Percentiles rank a stretch among this genome's conserved stretches.
Evolutionary conservation across 2,329 filamentous ascomycete genomes (phyloP).

Genomic region (Cryoendolithus antarcticus): DNA sequence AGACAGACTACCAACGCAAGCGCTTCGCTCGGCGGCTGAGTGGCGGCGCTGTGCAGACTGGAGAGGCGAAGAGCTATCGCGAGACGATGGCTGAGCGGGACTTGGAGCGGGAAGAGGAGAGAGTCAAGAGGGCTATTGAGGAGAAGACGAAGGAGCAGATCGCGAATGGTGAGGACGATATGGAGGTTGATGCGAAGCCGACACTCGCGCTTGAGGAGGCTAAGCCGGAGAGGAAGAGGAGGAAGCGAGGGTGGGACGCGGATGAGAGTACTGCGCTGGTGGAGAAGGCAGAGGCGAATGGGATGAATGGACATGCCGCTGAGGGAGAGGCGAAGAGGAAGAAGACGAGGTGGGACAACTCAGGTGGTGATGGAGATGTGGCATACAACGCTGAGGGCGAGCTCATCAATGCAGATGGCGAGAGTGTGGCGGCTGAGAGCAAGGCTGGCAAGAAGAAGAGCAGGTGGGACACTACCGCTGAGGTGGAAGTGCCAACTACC

Average conservation of each 20-base stretch:
- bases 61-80: constrained; percentile 73
- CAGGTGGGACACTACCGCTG: constrained; percentile 76
- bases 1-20: constrained; percentile 96
- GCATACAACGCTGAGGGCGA: constrained; percentile 24
- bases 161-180: constrained; percentile 60
- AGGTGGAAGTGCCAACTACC: constrained; percentile 31
- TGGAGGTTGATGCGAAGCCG: constrained; percentile 53
- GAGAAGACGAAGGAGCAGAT: constrained; percentile 56
- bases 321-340: constrained; percentile 55
- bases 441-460: constrained; percentile 52
- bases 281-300: constrained; percentile 55
- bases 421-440: constrained; percentile 26
- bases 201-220: constrained; percentile 52
- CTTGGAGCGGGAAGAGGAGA: constrained; percentile 83
- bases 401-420: constrained; percentile 14
- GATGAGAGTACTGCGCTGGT: constrained; percentile 32
- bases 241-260: constrained; percentile 36
- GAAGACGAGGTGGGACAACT: constrained; percentile 91
- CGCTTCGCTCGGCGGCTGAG: constrained; percentile 80
- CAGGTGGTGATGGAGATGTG: constrained; percentile 33
- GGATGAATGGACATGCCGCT: constrained; percentile 35
- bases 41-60: constrained; percentile 36
- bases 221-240: constrained; percentile 60
- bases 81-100: constrained; percentile 87
- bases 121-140: constrained; percentile 67